Percentiles rank a stretch among this genome's conserved stretches.
phyloP scores from a whole-genome alignment of 1,284 basidiomycete species.

The Heliocybe sulcata region DNA sequence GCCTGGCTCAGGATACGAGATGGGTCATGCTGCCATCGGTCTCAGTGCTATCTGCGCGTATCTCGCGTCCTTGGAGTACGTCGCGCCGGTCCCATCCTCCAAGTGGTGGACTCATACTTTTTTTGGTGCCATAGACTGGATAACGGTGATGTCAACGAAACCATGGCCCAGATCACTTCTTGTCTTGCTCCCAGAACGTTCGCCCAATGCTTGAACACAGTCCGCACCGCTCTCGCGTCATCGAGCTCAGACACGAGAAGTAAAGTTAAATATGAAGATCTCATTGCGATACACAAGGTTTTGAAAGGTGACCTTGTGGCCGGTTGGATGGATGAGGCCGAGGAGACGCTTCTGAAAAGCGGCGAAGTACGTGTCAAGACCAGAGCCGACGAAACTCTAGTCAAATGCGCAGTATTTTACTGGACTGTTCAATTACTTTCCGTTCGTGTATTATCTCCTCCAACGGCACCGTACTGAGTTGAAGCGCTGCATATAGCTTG shows the following conservation, averaged over 20 bases:
- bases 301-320: conserved; percentile 10
- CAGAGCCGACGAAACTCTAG: conserved; percentile 1
- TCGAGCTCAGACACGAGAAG: not conserved
- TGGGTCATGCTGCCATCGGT: conserved; percentile 20
- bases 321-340: conserved; percentile 16
- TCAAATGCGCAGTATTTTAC: conserved; percentile 9
- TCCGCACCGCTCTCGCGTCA: conserved; percentile 17
- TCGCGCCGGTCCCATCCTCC: not conserved
- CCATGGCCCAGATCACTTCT: conserved; percentile 24
- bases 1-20: conserved; percentile 26
- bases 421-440: conserved; percentile 10
- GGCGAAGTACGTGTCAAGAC: conserved; percentile 3
- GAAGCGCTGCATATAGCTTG: not conserved
- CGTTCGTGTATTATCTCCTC: conserved; percentile 5
- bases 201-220: conserved; percentile 17
- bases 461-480: not conserved
- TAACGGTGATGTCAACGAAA: conserved; percentile 23
- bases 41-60: conserved; percentile 29
- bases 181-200: conserved; percentile 25
- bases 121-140: conserved; percentile 18
- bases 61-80: conserved; percentile 26
- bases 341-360: conserved; percentile 10
- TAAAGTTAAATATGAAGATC: conserved; percentile 9
- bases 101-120: not conserved
- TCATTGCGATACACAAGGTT: conserved; percentile 10